Evolutionary conservation across 1,284 basidiomycete genomes (phyloP).

Genomic region (Microbotryum lychnidis-dioicae): DNA sequence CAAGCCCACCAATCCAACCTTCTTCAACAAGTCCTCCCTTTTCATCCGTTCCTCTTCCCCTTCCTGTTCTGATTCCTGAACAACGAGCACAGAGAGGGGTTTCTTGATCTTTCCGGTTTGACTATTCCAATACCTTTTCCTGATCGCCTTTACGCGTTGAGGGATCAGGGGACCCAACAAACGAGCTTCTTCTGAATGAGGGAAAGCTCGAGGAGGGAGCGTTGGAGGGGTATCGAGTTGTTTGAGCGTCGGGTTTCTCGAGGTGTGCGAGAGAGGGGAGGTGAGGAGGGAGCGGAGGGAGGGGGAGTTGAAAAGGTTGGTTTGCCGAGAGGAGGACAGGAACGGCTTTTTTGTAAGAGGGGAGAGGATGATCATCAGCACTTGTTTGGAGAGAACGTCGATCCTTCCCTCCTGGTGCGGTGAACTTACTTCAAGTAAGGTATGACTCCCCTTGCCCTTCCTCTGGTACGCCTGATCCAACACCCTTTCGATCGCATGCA

Average conservation of each 20-base stretch:
- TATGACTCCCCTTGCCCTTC: conserved; percentile 48
- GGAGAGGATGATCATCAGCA: too few species aligned
- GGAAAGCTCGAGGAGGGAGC: conserved; percentile 53
- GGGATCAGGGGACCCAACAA: conserved; percentile 59
- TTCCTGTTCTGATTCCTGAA: neutral
- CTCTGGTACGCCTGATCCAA: conserved; percentile 69
- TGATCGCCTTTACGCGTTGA: conserved; percentile 61
- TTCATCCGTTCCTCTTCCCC: neutral
- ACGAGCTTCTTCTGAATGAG: conserved; percentile 52
- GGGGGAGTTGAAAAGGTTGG: conserved; percentile 5
- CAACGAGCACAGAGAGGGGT: conserved; percentile 16
- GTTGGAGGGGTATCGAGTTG: conserved; percentile 50
- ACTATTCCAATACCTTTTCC: conserved; percentile 55
- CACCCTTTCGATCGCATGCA: conserved; percentile 52
- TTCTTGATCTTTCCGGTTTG: conserved; percentile 50
- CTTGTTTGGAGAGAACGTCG: too few species aligned
- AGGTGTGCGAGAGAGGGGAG: conserved; percentile 47
- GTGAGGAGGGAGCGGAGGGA: conserved; percentile 56
- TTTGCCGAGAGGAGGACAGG: conserved; percentile 16
- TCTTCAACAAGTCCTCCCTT: neutral
- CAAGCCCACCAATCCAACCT: neutral
- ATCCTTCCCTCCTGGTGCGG: too few species aligned
- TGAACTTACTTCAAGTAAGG: conserved; percentile 8
- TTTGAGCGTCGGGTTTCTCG: conserved; percentile 44
- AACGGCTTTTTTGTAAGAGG: conserved; percentile 42